A percentile compares a stretch with the other conserved stretches of the same genome.
Conservation (phyloP, 2,329 filamentous ascomycete genomes). For the Botrytis squamosa region DNA sequence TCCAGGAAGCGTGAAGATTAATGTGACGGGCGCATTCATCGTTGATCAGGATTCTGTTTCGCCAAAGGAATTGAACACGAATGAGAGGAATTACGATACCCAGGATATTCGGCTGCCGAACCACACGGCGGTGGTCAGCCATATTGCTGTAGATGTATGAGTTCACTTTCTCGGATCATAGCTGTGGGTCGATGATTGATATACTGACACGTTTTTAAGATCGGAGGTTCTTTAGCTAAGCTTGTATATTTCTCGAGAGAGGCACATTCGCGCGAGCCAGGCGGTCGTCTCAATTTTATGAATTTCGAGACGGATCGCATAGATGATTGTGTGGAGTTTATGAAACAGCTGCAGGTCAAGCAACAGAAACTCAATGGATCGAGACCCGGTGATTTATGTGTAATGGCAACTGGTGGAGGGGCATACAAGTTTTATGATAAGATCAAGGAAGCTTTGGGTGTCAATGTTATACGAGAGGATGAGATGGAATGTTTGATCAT, state of each 20-base stretch:
- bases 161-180: conserved; percentile 21
- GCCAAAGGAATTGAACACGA: conserved; percentile 43
- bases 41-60: conserved; percentile 73
- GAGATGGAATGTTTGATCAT: conserved; percentile 99
- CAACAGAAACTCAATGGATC: conserved; percentile 75
- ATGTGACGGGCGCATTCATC: conserved; percentile 94
- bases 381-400: conserved; percentile 69
- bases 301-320: conserved; percentile 96
- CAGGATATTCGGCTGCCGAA: conserved; percentile 96
- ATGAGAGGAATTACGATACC: conserved; percentile 63
- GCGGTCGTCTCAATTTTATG: conserved; percentile 89
- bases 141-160: conserved; percentile 92
- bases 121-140: conserved; percentile 91
- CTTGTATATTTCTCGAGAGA: conserved; percentile 97
- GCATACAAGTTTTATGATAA: conserved; percentile 96
- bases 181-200: neutral
- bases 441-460: conserved; percentile 77
- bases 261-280: conserved; percentile 72
- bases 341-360: conserved; percentile 80
- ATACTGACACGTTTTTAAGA: conserved; percentile 52
- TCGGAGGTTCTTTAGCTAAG: conserved; percentile 93
- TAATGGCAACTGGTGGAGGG: conserved; percentile 95
- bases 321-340: conserved; percentile 89
- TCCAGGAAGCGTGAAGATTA: conserved; percentile 81
- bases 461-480: conserved; percentile 88